Evolutionary conservation across 768 basidiomycete genomes (phyloP).

Genomic region (Cyclocybe aegerita): DNA sequence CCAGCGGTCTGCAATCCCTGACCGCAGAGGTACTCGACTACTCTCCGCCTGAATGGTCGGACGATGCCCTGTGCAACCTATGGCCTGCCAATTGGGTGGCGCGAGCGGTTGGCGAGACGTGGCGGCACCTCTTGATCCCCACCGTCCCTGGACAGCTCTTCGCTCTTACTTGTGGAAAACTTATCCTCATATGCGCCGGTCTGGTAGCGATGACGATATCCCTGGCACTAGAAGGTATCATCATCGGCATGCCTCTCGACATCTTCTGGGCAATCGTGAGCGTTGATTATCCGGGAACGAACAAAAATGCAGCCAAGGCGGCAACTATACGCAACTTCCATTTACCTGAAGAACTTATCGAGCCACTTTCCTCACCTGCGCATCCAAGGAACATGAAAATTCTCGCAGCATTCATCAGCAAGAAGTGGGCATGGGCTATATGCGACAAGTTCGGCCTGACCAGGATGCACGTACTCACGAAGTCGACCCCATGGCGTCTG

Average conservation of each 20-base stretch:
- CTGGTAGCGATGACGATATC: slow-evolving; percentile 8
- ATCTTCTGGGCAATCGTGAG: slow-evolving; percentile 4
- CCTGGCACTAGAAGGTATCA: slow-evolving; percentile 12
- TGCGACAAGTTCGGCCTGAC: slow-evolving; percentile 10
- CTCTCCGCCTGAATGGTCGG: neutral
- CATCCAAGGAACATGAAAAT: slow-evolving; percentile 7
- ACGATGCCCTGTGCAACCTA: neutral
- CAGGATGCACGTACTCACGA: slow-evolving; percentile 6
- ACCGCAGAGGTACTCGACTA: neutral
- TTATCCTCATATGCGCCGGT: neutral
- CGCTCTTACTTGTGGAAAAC: neutral
- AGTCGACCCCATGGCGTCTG: neutral
- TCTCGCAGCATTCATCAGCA: slow-evolving; percentile 15
- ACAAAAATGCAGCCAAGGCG: slow-evolving; percentile 1
- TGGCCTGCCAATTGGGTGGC: neutral
- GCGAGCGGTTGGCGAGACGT: neutral
- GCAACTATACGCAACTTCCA: neutral
- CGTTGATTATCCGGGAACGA: neutral
- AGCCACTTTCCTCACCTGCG: neutral
- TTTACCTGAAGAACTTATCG: neutral
- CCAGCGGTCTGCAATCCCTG: neutral
- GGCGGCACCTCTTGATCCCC: neutral
- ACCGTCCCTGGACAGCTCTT: neutral
- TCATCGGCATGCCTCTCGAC: slow-evolving; percentile 5
- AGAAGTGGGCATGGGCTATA: slow-evolving; percentile 4